Conservation (phyloP, 2,329 filamentous ascomycete species). For the Monilinia vaccinii-corymbosi region DNA sequence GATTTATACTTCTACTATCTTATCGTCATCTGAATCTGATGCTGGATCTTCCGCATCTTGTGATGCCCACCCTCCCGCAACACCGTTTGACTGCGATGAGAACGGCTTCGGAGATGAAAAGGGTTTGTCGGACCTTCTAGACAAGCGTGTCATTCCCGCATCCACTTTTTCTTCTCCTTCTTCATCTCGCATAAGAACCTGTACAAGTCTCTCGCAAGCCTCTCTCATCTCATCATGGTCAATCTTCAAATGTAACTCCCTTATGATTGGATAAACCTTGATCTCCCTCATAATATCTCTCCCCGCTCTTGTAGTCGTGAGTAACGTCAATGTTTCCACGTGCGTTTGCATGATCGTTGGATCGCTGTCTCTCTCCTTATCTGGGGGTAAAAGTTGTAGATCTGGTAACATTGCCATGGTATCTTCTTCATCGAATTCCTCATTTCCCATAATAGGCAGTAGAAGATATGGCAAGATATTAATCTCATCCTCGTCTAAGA, state of each 20-base stretch:
- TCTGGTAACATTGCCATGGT: conserved; percentile 80
- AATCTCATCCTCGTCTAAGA: conserved; percentile 63
- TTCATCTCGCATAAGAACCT: conserved; percentile 40
- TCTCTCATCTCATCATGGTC: conserved; percentile 74
- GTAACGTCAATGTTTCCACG: conserved; percentile 74
- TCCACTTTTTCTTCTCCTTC: conserved; percentile 26
- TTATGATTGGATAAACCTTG: conserved; percentile 80
- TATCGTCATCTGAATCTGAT: conserved; percentile 26
- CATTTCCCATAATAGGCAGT: conserved; percentile 76
- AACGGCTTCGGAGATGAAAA: conserved; percentile 9
- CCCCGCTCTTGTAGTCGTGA: conserved; percentile 70
- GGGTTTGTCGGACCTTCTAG: conserved; percentile 8
- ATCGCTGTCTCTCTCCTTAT: conserved; percentile 79
- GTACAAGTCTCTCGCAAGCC: conserved; percentile 80
- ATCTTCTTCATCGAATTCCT: conserved; percentile 84
- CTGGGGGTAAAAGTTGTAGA: conserved; percentile 77
- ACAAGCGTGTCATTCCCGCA: conserved; percentile 23
- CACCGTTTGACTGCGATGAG: conserved; percentile 8
- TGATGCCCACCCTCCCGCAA: conserved; percentile 15
- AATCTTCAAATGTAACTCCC: conserved; percentile 74
- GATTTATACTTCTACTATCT: conserved; percentile 28
- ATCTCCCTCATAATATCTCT: conserved; percentile 65
- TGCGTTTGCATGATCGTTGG: conserved; percentile 72
- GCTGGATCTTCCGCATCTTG: conserved; percentile 19
- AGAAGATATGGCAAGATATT: conserved; percentile 84